Conservation (phyloP, 1,284 basidiomycete genomes). For the Microbotryum scabiosae region DNA sequence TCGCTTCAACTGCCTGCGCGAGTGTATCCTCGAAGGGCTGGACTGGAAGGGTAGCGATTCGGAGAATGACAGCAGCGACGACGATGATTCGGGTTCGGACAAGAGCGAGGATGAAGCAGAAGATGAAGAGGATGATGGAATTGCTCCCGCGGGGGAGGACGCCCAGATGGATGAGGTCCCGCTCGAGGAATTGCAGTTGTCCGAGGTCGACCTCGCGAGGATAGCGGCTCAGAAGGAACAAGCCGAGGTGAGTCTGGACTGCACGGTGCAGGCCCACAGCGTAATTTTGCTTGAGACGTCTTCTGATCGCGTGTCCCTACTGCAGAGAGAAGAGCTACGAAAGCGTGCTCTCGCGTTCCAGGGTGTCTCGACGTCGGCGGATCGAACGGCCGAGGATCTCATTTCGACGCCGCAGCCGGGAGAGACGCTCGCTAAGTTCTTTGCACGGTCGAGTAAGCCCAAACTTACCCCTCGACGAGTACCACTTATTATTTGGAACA, state of each 20-base stretch:
- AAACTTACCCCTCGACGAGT: background rate
- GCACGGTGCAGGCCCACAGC: background rate
- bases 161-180: conserved; percentile 40
- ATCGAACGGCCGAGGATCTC: conserved; percentile 58
- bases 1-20: conserved; percentile 60
- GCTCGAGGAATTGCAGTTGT: conserved; percentile 21
- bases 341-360: conserved; percentile 60
- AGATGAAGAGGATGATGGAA: conserved; percentile 47
- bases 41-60: conserved; percentile 25
- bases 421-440: conserved; percentile 79
- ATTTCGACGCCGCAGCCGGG: conserved; percentile 77
- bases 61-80: conserved; percentile 43
- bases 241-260: conserved; percentile 27
- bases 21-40: conserved; percentile 52
- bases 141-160: conserved; percentile 47
- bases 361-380: conserved; percentile 54
- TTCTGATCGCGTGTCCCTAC: background rate
- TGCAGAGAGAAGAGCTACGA: conserved; percentile 46
- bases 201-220: conserved; percentile 33
- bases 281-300: background rate
- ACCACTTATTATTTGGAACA: no score
- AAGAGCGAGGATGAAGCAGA: conserved; percentile 48
- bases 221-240: conserved; percentile 35
- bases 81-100: conserved; percentile 27
- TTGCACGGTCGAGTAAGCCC: conserved; percentile 61